phyloP scores from a whole-genome alignment of 2,329 filamentous ascomycete genomes.

The Talaromyces sp. region DNA sequence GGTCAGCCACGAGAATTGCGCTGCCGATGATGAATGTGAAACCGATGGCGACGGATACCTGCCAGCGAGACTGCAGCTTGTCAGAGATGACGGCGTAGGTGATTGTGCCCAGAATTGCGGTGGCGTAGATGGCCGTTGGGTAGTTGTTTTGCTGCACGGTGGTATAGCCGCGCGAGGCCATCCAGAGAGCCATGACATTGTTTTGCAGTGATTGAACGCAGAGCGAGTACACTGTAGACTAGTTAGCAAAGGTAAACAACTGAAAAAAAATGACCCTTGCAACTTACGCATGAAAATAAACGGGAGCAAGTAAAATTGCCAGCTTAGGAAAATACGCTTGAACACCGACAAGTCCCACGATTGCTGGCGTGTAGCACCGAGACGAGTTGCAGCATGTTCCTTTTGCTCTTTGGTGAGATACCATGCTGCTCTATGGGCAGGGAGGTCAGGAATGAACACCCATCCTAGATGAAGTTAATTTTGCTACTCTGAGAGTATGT shows the following conservation, averaged over 20 bases:
- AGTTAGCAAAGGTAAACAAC: background rate
- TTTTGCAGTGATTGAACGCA: conserved; percentile 41
- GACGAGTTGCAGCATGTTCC: conserved; percentile 33
- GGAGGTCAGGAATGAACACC: conserved; percentile 43
- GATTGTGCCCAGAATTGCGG: conserved; percentile 40
- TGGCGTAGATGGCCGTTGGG: conserved; percentile 39
- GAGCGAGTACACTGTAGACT: conserved; percentile 36
- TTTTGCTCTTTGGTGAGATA: conserved; percentile 31
- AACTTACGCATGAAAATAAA: conserved; percentile 41
- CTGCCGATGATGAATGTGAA: conserved; percentile 40
- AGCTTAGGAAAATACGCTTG: conserved; percentile 35
- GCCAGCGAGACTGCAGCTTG: conserved; percentile 40
- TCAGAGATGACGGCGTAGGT: conserved; percentile 40
- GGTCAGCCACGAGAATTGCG: conserved; percentile 34
- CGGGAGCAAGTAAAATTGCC: conserved; percentile 45
- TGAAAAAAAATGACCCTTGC: background rate
- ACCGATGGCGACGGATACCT: conserved; percentile 41
- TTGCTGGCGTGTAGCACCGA: conserved; percentile 27
- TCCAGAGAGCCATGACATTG: conserved; percentile 45
- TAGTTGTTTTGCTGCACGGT: conserved; percentile 45
- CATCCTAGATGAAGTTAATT: conserved; percentile 27
- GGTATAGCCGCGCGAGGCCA: conserved; percentile 42
- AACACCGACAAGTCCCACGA: conserved; percentile 27
- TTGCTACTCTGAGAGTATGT: fast-evolving
- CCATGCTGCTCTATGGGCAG: conserved; percentile 38